Base-by-base conservation (phyloP, 1,139 yeast genomes). In the Saccharomyces pastorianus region DNA sequence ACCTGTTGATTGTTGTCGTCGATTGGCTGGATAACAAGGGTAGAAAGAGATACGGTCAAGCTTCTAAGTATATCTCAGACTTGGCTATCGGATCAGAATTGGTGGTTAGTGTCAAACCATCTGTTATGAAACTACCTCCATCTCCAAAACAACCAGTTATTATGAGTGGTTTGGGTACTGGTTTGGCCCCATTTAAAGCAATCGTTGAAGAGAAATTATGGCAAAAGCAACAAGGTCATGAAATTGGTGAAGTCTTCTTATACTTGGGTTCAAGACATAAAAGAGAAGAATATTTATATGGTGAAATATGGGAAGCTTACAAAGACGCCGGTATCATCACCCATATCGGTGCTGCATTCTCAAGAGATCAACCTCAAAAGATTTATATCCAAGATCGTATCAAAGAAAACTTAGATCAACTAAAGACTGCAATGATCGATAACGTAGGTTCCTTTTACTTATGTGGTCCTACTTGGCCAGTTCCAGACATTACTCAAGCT, bases 391-490 rank as follows among this genome's bases (percentile, higher is more conserved):
- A 93, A 75, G 97, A 93, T 72, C 85, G 86, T 71, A 91, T 93
- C 69, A 81, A 91, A 67, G 90, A 89, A 68, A 80, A 83, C 57
- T 75, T 89, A 65, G 80, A 77, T 55, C 84, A 81, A 42, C 79
- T 93, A 71, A 86, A 88, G 54, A 87, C 82, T 54, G 95, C 96
- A 38, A 82, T 91, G 70, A 85, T 85, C 49, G 74, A 76, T 57
- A 80, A 90, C 73, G 76, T 84, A 54, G 99, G 98, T 56, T 84
- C 90, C 26, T 91, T 93, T 81, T 93, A 93, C 75, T 79, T 93
- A 69, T 93, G 99, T 83, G 99, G 99, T 60, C 98, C 98, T 48
- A 93, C 98, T 1, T 93, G 99, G 99, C 99, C 99, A 31, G 98
- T 93, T 64, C 97, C 98, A 17, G 97, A 91, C 71, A 88, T 93